Percentiles rank a stretch among this genome's conserved stretches.
Conservation (phyloP, 169 alveolate genomes). For the Perkinsus marinus region DNA sequence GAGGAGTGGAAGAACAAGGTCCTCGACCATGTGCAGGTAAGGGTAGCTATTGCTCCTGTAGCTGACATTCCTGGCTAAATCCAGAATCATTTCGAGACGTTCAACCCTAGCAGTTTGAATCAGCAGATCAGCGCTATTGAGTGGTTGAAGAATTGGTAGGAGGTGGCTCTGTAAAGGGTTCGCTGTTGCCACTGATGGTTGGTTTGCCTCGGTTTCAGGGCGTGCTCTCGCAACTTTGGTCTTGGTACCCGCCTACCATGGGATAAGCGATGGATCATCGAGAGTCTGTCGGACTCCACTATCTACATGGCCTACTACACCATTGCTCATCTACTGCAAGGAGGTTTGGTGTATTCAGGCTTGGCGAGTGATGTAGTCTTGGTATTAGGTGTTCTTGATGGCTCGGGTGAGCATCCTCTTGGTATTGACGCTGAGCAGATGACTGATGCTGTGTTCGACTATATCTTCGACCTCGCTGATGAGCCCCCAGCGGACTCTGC, state of each 20-base stretch:
- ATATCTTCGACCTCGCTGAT: constrained; percentile 68
- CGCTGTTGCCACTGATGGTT: neutral
- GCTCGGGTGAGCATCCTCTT: neutral
- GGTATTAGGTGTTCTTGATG: neutral
- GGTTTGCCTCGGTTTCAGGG: constrained; percentile 27
- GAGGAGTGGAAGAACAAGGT: constrained; percentile 82
- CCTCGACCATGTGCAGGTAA: constrained; percentile 58
- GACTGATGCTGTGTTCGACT: constrained; percentile 86
- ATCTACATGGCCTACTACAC: constrained; percentile 99
- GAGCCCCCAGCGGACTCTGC: constrained; percentile 49
- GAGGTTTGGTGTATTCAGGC: neutral
- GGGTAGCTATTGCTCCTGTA: neutral
- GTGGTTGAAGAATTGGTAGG: constrained; percentile 29
- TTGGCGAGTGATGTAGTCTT: neutral
- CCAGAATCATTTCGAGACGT: constrained; percentile 24
- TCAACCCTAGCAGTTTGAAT: constrained; percentile 30
- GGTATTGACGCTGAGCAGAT: constrained; percentile 67
- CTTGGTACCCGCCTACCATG: constrained; percentile 93
- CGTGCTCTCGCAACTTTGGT: constrained; percentile 93
- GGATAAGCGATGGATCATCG: constrained; percentile 81
- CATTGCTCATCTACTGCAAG: constrained; percentile 87
- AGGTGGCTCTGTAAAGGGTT: neutral
- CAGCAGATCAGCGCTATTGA: constrained; percentile 32
- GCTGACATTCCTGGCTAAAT: neutral
- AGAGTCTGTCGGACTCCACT: constrained; percentile 96